A percentile compares a stretch with the other conserved stretches of the same genome.
Evolutionary conservation across 129 eudicot species (phyloP).

Genomic region (Tagetes erecta): DNA sequence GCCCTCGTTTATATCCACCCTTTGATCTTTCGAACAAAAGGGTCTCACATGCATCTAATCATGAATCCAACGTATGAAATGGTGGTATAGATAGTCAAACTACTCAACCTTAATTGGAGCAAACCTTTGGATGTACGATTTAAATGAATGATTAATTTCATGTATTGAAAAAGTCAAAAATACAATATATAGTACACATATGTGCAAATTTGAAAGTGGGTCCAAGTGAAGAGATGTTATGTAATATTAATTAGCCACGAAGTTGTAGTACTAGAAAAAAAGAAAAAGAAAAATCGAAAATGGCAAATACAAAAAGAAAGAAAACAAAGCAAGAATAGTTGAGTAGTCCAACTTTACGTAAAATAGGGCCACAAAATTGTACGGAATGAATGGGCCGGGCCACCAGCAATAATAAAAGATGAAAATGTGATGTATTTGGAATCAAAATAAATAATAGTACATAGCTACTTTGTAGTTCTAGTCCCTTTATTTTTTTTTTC

Average conservation of each 20-base stretch:
- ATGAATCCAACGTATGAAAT: constrained; percentile 9
- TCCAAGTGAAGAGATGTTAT: background rate
- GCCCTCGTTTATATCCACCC: background rate
- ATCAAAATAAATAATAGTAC: constrained; percentile 40
- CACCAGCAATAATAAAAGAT: constrained; percentile 41
- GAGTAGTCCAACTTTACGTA: constrained; percentile 39
- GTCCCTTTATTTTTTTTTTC: constrained; percentile 15
- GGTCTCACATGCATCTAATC: constrained; percentile 20
- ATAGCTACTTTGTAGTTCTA: constrained; percentile 25
- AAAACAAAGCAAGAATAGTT: constrained; percentile 35
- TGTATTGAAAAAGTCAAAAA: constrained; percentile 23
- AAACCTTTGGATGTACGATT: constrained; percentile 34
- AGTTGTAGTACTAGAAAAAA: constrained; percentile 4
- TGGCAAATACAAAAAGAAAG: constrained; percentile 41
- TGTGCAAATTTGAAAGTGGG: constrained; percentile 14
- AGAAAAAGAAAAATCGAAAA: constrained; percentile 16
- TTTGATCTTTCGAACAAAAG: constrained; percentile 28
- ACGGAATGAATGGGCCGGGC: constrained; percentile 32
- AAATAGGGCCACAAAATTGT: constrained; percentile 37
- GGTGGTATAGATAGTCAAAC: constrained; percentile 27
- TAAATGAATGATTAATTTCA: constrained; percentile 26
- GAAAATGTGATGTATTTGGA: constrained; percentile 48
- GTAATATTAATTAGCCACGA: background rate
- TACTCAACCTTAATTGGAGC: constrained; percentile 35
- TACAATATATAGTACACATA: constrained; percentile 10